Evolutionary conservation across 345 rosid genomes (phyloP).

Genomic region (Mercurialis annua): DNA sequence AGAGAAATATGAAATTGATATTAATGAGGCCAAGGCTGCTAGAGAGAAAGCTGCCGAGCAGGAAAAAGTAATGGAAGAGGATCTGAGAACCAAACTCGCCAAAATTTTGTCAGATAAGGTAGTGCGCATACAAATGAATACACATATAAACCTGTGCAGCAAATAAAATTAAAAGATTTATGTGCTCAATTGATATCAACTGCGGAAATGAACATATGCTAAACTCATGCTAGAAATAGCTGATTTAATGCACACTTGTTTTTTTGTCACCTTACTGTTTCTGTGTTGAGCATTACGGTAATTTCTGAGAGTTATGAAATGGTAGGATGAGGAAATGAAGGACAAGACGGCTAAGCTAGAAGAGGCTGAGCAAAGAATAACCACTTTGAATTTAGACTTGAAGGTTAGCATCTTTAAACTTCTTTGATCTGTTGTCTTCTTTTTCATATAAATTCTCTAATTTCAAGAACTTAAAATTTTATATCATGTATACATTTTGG

Average conservation of each 20-base stretch:
- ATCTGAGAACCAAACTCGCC: conserved; percentile 29
- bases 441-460: neutral
- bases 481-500: neutral
- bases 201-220: neutral
- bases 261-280: neutral
- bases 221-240: neutral
- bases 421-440: neutral
- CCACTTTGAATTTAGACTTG: conserved; percentile 29
- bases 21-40: conserved; percentile 23
- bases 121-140: neutral
- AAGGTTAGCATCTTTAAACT: conserved; percentile 25
- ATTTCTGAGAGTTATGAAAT: conserved; percentile 10
- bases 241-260: neutral
- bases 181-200: too few relatives aligned
- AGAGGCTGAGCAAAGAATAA: conserved; percentile 29
- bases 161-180: neutral
- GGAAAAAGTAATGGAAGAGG: conserved; percentile 2
- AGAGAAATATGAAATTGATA: conserved; percentile 33
- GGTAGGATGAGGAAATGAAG: conserved; percentile 36
- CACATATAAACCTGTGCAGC: neutral
- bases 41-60: conserved; percentile 21
- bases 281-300: neutral
- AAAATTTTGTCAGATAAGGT: conserved; percentile 42
- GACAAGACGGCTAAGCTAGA: conserved; percentile 34
- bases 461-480: neutral